A percentile compares a stretch with the other conserved stretches of the same genome.
Evolutionary conservation across 768 basidiomycete species (phyloP).

Genomic region (Naganishia vaughanmartiniae): DNA sequence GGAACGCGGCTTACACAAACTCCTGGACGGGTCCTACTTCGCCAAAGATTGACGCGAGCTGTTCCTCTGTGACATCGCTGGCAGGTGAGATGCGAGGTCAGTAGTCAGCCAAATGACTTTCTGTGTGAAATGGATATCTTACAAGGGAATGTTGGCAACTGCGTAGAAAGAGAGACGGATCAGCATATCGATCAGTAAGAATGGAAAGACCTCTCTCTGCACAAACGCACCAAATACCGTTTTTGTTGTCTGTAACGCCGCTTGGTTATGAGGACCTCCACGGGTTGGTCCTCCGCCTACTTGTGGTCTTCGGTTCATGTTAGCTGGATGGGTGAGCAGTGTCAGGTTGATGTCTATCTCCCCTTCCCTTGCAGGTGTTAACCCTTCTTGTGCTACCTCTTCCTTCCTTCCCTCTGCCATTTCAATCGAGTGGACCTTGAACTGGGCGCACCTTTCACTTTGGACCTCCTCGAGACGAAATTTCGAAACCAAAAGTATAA

Average conservation of each 20-base stretch:
- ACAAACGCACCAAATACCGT: conserved; percentile 8
- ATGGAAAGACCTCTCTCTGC: too few relatives aligned
- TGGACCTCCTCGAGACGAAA: background rate
- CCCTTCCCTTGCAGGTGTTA: too few relatives aligned
- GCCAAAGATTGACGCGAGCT: conserved; percentile 48
- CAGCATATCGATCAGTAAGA: background rate
- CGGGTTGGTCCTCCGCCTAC: background rate
- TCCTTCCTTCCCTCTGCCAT: too few relatives aligned
- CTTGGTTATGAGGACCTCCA: background rate
- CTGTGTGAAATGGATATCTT: too few relatives aligned
- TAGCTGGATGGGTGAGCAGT: background rate
- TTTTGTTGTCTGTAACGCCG: conserved; percentile 12
- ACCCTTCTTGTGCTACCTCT: too few relatives aligned
- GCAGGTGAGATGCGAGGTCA: background rate
- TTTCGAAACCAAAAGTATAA: background rate
- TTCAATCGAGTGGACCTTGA: too few relatives aligned
- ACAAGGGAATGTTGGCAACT: conserved; percentile 46
- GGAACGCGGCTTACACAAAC: conserved; percentile 44
- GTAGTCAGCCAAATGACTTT: background rate
- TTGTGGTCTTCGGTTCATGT: conserved; percentile 11
- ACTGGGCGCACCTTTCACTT: too few relatives aligned
- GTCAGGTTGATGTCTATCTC: too few relatives aligned
- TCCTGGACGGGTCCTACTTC: conserved; percentile 52
- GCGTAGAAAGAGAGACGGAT: background rate
- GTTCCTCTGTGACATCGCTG: conserved; percentile 52